phyloP scores from a whole-genome alignment of 2,329 filamentous ascomycete species.

The Diplodia seriata region DNA sequence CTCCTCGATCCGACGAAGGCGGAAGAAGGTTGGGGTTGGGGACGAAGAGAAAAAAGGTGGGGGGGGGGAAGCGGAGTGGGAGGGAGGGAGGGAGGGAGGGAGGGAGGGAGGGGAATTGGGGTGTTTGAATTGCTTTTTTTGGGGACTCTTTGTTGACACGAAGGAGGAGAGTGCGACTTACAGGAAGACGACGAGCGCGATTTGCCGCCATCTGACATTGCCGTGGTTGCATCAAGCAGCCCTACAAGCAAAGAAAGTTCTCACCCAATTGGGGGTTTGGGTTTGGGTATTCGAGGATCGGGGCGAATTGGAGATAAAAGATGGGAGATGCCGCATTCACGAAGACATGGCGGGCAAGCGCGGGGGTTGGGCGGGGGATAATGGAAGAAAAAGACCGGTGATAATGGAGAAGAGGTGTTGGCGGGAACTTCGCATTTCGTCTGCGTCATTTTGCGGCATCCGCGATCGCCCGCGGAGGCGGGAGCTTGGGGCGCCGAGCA shows the following conservation, averaged over 20 bases:
- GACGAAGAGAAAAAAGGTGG: not conserved
- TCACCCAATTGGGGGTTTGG: not conserved
- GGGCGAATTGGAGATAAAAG: not conserved
- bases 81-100: too few species aligned
- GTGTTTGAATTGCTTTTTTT: not conserved
- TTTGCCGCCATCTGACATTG: conserved; percentile 61
- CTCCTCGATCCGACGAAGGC: not conserved
- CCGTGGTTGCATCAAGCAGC: conserved; percentile 41
- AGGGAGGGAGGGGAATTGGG: not conserved
- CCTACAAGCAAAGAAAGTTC: not conserved
- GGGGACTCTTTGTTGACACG: not conserved
- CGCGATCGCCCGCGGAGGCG: conserved; percentile 10
- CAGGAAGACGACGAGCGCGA: conserved; percentile 59
- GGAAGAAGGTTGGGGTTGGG: not conserved
- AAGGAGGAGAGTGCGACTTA: conserved; percentile 40
- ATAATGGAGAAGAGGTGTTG: conserved; percentile 3
- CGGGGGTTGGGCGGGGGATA: not conserved
- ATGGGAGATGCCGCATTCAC: not conserved
- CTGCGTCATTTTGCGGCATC: conserved; percentile 31
- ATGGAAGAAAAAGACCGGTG: not conserved
- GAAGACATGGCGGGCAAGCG: conserved; percentile 21
- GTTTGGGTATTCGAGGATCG: not conserved
- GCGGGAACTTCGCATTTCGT: conserved; percentile 17
- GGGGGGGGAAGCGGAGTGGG: not conserved
- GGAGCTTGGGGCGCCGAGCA: conserved; percentile 22